These are phyloP conservation scores for Hymenoscyphus fraxineus DNA, from an alignment of 2,329 filamentous ascomycete species.

Conservation along the genomic window DNA sequence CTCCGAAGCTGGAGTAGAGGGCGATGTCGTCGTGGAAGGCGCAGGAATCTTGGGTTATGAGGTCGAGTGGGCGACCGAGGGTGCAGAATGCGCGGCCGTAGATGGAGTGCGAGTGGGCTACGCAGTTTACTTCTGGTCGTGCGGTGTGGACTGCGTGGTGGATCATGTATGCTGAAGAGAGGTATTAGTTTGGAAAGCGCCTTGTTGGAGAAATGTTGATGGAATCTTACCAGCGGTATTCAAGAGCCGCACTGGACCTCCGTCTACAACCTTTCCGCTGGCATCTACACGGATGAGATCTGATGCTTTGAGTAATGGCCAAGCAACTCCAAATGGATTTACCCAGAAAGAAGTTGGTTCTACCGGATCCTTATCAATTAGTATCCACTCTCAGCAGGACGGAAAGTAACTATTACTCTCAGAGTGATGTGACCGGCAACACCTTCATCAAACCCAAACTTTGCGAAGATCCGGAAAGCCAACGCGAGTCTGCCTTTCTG, in stretches of 20 bases:
- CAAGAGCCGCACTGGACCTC: slow-evolving; percentile 42
- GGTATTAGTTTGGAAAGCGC: not conserved
- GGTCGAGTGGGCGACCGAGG: slow-evolving; percentile 44
- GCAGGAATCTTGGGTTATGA: slow-evolving; percentile 51
- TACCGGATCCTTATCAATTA: slow-evolving; percentile 30
- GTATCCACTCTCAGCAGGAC: not conserved
- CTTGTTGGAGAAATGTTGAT: not conserved
- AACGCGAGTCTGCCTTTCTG: slow-evolving; percentile 40
- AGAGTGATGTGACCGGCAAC: slow-evolving; percentile 41
- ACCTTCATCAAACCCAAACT: slow-evolving; percentile 41
- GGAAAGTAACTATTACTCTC: slow-evolving; percentile 12
- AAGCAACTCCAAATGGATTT: slow-evolving; percentile 36
- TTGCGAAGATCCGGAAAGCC: slow-evolving; percentile 43
- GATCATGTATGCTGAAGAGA: not conserved
- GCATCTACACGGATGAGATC: slow-evolving; percentile 66
- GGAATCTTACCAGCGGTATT: slow-evolving; percentile 30
- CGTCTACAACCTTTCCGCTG: slow-evolving; percentile 58
- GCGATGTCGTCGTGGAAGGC: slow-evolving; percentile 45
- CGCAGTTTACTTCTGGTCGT: slow-evolving; percentile 53
- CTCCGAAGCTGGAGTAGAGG: slow-evolving; percentile 44
- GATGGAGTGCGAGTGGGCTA: slow-evolving; percentile 53
- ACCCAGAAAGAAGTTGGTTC: slow-evolving; percentile 35
- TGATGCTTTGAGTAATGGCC: slow-evolving; percentile 50
- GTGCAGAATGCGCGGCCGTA: slow-evolving; percentile 58
- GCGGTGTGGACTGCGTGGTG: slow-evolving; percentile 49